These are phyloP conservation scores for Closterium sp. DNA, from an alignment of 139 green algal genomes.

Conservation along the genomic window DNA sequence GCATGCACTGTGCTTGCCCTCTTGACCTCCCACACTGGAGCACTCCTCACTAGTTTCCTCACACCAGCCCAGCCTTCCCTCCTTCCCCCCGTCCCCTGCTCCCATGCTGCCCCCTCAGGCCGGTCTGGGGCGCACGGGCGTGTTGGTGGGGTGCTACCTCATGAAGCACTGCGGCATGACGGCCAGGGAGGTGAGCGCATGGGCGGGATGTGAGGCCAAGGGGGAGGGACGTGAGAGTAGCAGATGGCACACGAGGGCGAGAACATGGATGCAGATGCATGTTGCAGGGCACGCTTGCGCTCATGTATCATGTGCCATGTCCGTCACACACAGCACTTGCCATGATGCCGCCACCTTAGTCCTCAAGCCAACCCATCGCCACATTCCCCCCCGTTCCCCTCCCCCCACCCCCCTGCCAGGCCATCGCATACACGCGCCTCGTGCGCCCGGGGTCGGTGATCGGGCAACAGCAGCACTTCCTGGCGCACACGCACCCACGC, in stretches of 20 bases:
- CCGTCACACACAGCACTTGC: too few relatives aligned
- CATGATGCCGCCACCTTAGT: too few relatives aligned
- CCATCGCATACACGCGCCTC: constrained; percentile 90
- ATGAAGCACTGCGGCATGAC: constrained; percentile 90
- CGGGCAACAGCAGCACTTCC: constrained; percentile 87
- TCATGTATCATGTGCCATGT: too few relatives aligned
- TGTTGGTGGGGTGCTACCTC: constrained; percentile 89
- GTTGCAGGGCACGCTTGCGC: too few relatives aligned
- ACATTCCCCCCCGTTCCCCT: not conserved
- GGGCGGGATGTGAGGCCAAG: not conserved
- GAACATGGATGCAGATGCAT: not conserved
- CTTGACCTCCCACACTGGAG: too few relatives aligned
- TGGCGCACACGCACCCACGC: constrained; percentile 64
- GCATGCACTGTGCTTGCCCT: too few relatives aligned
- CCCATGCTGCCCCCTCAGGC: constrained; percentile 44
- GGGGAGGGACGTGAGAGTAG: not conserved
- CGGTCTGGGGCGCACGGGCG: constrained; percentile 84
- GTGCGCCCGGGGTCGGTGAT: constrained; percentile 86
- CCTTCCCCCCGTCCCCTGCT: too few relatives aligned
- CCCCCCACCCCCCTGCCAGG: constrained; percentile 61
- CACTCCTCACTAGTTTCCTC: too few relatives aligned
- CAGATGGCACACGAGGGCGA: not conserved
- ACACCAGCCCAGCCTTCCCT: too few relatives aligned
- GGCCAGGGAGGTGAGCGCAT: constrained; percentile 31
- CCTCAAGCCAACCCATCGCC: not conserved